These are phyloP conservation scores for Calocera viscosa DNA, from an alignment of 768 basidiomycete species.

Conservation along the genomic window DNA sequence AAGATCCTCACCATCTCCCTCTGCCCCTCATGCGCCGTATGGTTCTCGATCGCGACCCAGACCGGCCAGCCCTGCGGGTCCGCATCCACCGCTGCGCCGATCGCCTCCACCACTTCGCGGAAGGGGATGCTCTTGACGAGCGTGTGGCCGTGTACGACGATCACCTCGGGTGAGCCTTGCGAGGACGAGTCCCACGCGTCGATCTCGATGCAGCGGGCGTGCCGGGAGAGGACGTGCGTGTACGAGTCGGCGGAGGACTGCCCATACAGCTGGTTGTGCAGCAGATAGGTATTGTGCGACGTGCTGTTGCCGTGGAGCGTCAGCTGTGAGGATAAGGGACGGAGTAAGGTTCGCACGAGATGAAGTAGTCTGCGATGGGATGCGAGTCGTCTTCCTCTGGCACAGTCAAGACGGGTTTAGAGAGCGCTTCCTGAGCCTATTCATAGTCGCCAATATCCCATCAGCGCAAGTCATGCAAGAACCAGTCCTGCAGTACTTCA, in stretches of 20 bases:
- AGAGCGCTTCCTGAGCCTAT: background rate
- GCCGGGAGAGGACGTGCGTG: constrained; percentile 39
- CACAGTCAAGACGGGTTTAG: background rate
- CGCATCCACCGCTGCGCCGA: constrained; percentile 31
- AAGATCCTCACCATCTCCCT: constrained; percentile 42
- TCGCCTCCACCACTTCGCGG: constrained; percentile 40
- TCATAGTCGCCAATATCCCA: background rate
- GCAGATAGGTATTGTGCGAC: constrained; percentile 55
- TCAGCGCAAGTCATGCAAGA: background rate
- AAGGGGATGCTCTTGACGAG: constrained; percentile 43
- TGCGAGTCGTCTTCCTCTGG: constrained; percentile 31
- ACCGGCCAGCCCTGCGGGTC: constrained; percentile 40
- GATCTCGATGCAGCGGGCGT: constrained; percentile 51
- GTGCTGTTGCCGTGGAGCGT: constrained; percentile 29
- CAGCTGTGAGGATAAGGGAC: background rate
- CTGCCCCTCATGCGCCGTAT: constrained; percentile 41
- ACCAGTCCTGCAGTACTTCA: background rate
- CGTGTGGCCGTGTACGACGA: constrained; percentile 53
- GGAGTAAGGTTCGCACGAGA: constrained; percentile 28
- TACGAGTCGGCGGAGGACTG: constrained; percentile 43
- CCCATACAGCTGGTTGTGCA: constrained; percentile 46
- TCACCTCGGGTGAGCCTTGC: constrained; percentile 29
- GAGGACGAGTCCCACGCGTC: constrained; percentile 48
- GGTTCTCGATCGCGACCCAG: constrained; percentile 50
- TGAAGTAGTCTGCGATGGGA: constrained; percentile 44